Evolutionary conservation across 2,329 filamentous ascomycete species (phyloP).

Genomic region (Cryphonectria radicalis): DNA sequence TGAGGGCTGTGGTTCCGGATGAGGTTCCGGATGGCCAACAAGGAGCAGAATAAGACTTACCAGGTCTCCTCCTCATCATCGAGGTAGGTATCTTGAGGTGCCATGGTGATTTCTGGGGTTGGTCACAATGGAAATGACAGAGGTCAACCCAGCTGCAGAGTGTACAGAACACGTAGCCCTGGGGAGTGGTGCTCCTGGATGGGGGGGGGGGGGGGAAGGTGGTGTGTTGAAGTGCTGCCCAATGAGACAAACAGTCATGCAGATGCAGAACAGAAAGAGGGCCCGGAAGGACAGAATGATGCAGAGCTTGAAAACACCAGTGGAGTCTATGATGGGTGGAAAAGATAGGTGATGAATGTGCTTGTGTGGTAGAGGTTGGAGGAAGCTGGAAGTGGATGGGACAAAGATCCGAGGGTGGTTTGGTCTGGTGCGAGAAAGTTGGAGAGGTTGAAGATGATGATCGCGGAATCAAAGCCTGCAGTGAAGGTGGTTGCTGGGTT

Average conservation of each 20-base stretch:
- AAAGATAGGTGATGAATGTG: neutral
- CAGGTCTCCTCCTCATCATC: conserved; percentile 74
- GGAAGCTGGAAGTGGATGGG: neutral
- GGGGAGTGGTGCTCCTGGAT: neutral
- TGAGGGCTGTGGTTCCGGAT: conserved; percentile 5
- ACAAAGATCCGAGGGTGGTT: neutral
- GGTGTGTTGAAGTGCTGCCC: conserved; percentile 1
- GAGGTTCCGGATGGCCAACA: conserved; percentile 24
- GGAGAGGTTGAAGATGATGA: conserved; percentile 7
- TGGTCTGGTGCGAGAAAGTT: conserved; percentile 8
- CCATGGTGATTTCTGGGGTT: conserved; percentile 51
- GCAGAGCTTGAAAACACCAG: neutral
- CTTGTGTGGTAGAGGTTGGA: neutral
- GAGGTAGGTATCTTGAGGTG: conserved; percentile 71
- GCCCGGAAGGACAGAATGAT: neutral
- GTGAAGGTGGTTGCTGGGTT: conserved; percentile 6
- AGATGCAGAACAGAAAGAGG: neutral
- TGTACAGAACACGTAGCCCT: conserved; percentile 8
- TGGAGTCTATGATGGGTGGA: neutral
- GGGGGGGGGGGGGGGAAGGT: too few species aligned
- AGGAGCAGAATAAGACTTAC: conserved; percentile 47
- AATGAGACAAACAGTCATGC: neutral
- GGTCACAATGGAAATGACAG: conserved; percentile 17
- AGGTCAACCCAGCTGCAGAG: conserved; percentile 19
- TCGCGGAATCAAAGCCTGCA: conserved; percentile 19